Base-by-base conservation (phyloP, 495 filamentous ascomycete species). In the Talaromyces thailandensis region DNA sequence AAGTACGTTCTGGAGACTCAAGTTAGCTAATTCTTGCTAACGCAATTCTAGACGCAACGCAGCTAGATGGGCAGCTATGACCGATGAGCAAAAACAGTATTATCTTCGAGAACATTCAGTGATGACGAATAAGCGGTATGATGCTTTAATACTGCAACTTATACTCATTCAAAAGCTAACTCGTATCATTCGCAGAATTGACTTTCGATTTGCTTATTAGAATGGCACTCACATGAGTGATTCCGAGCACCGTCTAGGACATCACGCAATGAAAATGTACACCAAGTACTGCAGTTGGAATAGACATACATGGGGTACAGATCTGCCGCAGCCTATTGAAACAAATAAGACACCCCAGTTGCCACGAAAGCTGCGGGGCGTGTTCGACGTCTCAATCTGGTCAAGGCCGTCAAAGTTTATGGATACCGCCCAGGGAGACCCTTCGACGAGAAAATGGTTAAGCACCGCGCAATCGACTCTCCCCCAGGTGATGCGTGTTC, bases 51-150 rank as follows among this genome's bases (percentile, higher is more conserved):
- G 74, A 60, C 50, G 68, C 63, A 76, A 79, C 32, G 72, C 78
- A 26, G 73, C 70, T 21, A 73, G 71, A n/a, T 85, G 82, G 88
- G 73, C 78, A 62, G 71, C 70, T 0, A 87, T 92, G 87, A 80
- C 72, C 9, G 75, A 77, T n/a, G 82, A 81, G 12, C 84, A 92
- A 69, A 75, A 78, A 67, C 66, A 82, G 24, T 71, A 77, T 23
- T 93, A 92, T 67, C 71, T 92, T 9, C 73, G 71, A 2, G 85
- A 84, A 4, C 89, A 88, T 26, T 80, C 67, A 9, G 83, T 89
- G 65, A 76, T 80, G 63, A 88, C 89, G 23, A 91, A 88, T 65
- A 92, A 91, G 73, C 78, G 89, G 76, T 80, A 69, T 26, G 9
- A 58, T 28, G 24, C 24, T 37, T 60, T 4, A 26, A 26, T 37